Base-by-base conservation (phyloP, 2,329 filamentous ascomycete species). In the Pseudocercospora vitis region DNA sequence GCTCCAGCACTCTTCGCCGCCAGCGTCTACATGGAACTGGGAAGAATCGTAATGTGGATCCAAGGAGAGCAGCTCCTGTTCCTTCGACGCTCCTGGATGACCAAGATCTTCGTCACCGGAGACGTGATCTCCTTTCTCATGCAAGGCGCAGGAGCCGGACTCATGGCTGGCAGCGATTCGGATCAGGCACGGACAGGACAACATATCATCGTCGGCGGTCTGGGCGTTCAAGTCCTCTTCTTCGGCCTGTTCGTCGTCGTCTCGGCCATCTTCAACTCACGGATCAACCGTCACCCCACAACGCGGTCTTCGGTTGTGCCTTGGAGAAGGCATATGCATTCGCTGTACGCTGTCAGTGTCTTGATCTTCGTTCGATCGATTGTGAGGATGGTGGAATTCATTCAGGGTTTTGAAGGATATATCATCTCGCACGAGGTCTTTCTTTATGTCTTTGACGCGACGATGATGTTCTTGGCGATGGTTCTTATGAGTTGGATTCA, bases 331-430 rank as follows among this genome's bases (percentile, higher is more conserved):
- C 69, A 73, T 47, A 64, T 81, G 56, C 47, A 62, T 9, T 65
- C 68, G 0, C 68, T 82, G 7, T 81, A 81, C 57, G 42, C 59
- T 1, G 68, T 70, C 26, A 75, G 71, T 50, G 55, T 63, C 0
- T 63, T 81, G 18, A 81, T 81, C 59, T 63, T 81, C 53, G 48
- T 79, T 6, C 70, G 80, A 24, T 74, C 68, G 6, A 52, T 79
- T 2, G 78, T 79, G 48, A 71, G 79, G 16, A 68, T 80, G 3
- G 63, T 74, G 3, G 78, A 81, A 66, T 82, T 76, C 53, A 53
- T 68, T 0, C 63, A 73, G 59, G 78, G 78, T 1, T 67, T 72
- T 14, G 61, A 69, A 16, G 78, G 78, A 1, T 73, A 70, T 40
- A 57, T 81, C 4, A 63, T 78, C 28, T 78, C 19, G 4, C 62